A percentile compares a stretch with the other conserved stretches of the same genome.
Evolutionary conservation across 441 rosid genomes (phyloP).

Genomic region (Populus trichocarpa): DNA sequence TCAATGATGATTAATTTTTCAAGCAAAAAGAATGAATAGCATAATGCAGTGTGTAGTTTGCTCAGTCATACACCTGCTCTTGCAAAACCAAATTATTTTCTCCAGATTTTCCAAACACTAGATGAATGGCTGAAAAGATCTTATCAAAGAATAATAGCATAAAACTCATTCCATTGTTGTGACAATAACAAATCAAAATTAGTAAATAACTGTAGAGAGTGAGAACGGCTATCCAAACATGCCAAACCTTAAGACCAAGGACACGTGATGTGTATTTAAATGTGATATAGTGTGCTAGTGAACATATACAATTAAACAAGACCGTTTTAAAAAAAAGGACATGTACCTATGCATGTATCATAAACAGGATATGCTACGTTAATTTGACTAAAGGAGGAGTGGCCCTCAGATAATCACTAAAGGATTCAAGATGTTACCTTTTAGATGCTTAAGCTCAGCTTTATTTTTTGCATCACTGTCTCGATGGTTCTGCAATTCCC

Average conservation of each 20-base stretch:
- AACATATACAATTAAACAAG: neutral
- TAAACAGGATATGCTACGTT: neutral
- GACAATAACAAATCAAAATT: too few species aligned
- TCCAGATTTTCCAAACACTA: neutral
- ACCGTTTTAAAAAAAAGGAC: neutral
- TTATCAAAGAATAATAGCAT: too few species aligned
- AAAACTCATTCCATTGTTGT: too few species aligned
- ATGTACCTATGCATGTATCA: neutral
- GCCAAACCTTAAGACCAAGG: neutral
- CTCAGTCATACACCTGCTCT: neutral
- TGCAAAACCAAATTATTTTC: neutral
- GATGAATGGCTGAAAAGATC: too few species aligned
- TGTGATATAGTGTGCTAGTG: neutral
- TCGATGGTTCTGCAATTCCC: slow-evolving; percentile 57
- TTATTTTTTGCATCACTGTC: slow-evolving; percentile 68
- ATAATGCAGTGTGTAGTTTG: neutral
- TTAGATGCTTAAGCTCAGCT: slow-evolving; percentile 60
- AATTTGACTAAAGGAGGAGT: neutral
- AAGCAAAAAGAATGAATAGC: too few species aligned
- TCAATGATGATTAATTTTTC: neutral
- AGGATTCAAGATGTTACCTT: slow-evolving; percentile 45
- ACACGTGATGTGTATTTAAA: neutral
- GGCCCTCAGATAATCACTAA: neutral
- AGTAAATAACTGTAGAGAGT: too few species aligned
- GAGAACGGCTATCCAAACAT: too few species aligned